A percentile compares a stretch with the other conserved stretches of the same genome.
Conservation (phyloP, 495 filamentous ascomycete genomes). For the Glonium stellatum region DNA sequence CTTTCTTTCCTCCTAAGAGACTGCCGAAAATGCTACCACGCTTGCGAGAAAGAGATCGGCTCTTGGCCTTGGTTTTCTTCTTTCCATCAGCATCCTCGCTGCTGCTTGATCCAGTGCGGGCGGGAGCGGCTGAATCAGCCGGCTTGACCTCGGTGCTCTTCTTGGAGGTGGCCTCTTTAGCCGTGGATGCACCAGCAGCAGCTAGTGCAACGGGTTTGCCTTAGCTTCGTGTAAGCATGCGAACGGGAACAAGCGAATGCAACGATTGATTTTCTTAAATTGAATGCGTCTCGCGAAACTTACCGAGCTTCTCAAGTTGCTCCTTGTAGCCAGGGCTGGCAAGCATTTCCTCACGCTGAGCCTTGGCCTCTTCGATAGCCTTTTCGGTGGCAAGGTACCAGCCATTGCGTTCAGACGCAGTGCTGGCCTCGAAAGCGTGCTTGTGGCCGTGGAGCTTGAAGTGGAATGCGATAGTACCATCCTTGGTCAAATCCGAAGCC, state of each 20-base stretch:
- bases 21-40: slow-evolving; percentile 73
- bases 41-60: slow-evolving; percentile 79
- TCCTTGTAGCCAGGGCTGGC: slow-evolving; percentile 43
- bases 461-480: slow-evolving; percentile 69
- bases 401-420: slow-evolving; percentile 71
- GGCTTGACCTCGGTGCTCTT: slow-evolving; percentile 37
- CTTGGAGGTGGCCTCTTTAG: slow-evolving; percentile 32
- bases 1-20: slow-evolving; percentile 61
- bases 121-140: slow-evolving; percentile 24
- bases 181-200: slow-evolving; percentile 24
- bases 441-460: slow-evolving; percentile 80
- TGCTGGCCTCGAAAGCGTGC: slow-evolving; percentile 79
- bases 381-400: slow-evolving; percentile 64
- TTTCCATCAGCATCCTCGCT: slow-evolving; percentile 40
- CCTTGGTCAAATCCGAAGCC: slow-evolving; percentile 67
- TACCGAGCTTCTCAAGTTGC: slow-evolving; percentile 40
- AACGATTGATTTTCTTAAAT: background rate
- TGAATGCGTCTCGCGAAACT: slow-evolving; percentile 16
- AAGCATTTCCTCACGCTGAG: slow-evolving; percentile 39
- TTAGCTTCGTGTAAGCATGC: slow-evolving; percentile 36
- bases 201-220: slow-evolving; percentile 34
- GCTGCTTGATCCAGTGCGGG: slow-evolving; percentile 26
- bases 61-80: slow-evolving; percentile 35
- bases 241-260: slow-evolving; percentile 31
- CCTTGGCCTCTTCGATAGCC: slow-evolving; percentile 48